Evolutionary conservation across 441 rosid genomes (phyloP), one percentile per base, ranked within the genome.

Genomic region (Erodium trifolium): DNA sequence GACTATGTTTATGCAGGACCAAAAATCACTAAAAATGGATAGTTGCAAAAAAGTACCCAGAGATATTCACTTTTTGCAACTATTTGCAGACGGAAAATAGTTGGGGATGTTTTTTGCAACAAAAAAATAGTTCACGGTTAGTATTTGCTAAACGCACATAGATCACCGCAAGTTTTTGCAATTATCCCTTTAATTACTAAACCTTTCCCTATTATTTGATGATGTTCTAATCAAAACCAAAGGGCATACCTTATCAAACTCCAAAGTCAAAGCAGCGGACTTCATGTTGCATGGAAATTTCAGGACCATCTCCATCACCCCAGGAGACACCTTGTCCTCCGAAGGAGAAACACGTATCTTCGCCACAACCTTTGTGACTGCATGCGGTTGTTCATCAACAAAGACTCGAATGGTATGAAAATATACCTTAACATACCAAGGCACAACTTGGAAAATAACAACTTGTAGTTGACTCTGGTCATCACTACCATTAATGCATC

Each of bases 371-470:
- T 86, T 91, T 68, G 75, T 69, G 65, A 70, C 79, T 35, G 77
- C 78, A 81, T 71, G 76, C 63, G 73, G 82, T 76, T 83, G 79
- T 74, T 83, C 87, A 81, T 94, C 93, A 75, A 94, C 84, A 78
- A 84, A 85, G 39, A 94, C 76, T 77, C 77, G 83, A 39, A 92
- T 80, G 34, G 93, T 84, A 75, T 92, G 98, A 73, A 75, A 87
- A 73, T 92, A 94, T 41, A 94, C 93, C 80, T 89, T 94, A 49
- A 92, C 72, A 80, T 94, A 88, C 99, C 99, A 94, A 18, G 98
- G 99, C 68, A 92, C 94, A 75, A 92, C 89, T 85, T 94, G 98
- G 78, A 94, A 88, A 41, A 94, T 63, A 79, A 85, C 79, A 67
- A 81, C 94, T 76, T 71, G 85, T 71, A 94, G 49, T 65, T 79